A percentile compares a stretch with the other conserved stretches of the same genome.
phyloP scores from a whole-genome alignment of 1,139 yeast species.

The Pichia sp. region DNA sequence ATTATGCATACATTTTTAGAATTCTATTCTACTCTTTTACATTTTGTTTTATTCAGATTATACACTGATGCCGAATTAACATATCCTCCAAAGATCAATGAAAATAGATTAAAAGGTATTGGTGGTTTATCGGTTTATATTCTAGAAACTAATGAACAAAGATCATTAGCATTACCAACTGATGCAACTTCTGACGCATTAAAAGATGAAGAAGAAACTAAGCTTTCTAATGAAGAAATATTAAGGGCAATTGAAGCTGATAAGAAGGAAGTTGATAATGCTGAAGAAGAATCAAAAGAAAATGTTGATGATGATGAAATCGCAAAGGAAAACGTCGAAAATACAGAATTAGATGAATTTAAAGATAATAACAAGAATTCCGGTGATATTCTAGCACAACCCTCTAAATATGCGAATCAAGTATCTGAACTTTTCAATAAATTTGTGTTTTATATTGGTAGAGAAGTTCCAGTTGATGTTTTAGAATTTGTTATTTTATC shows the following conservation, averaged over 20 bases:
- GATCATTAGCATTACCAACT: constrained; percentile 40
- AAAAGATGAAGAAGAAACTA: constrained; percentile 31
- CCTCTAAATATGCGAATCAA: constrained; percentile 54
- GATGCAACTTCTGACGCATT: constrained; percentile 19
- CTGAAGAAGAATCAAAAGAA: constrained; percentile 32
- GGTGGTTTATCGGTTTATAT: constrained; percentile 88
- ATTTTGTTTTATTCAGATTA: constrained; percentile 78
- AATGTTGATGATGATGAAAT: constrained; percentile 36
- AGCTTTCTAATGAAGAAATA: constrained; percentile 41
- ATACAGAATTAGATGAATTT: constrained; percentile 66
- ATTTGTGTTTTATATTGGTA: constrained; percentile 80
- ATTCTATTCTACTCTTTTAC: constrained; percentile 86
- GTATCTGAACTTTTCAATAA: constrained; percentile 61
- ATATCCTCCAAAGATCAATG: constrained; percentile 86
- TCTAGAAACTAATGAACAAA: constrained; percentile 48
- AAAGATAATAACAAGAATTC: constrained; percentile 47
- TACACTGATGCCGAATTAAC: constrained; percentile 80
- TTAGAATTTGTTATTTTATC: constrained; percentile 83
- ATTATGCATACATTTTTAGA: constrained; percentile 96
- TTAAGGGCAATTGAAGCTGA: constrained; percentile 49
- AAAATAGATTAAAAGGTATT: constrained; percentile 65
- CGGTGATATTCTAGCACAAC: constrained; percentile 80
- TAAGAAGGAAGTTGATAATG: constrained; percentile 26
- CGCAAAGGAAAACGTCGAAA: constrained; percentile 38
- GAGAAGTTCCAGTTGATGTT: constrained; percentile 93